phyloP scores from a whole-genome alignment of 495 filamentous ascomycete genomes.

The Schizothecium vesticola region DNA sequence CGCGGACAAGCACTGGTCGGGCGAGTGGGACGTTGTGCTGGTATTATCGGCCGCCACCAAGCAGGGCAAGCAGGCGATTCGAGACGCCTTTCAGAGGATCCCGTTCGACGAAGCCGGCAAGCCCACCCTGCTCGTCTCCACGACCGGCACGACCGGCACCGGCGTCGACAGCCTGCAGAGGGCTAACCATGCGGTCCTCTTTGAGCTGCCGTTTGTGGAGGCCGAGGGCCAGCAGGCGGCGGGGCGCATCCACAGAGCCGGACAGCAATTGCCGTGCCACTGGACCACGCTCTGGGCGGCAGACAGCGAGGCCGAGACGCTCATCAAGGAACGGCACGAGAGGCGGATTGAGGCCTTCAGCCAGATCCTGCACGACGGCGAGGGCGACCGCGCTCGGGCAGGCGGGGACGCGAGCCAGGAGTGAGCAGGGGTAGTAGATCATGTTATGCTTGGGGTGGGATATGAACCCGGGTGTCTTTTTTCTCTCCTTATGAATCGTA shows the following conservation, averaged over 20 bases:
- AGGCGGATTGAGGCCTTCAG: not conserved
- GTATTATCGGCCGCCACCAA: too few species aligned
- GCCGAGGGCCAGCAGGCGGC: not conserved
- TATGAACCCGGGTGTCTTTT: too few species aligned
- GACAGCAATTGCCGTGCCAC: not conserved
- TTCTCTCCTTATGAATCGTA: constrained; percentile 33
- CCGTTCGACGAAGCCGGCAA: not conserved
- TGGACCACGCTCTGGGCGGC: not conserved
- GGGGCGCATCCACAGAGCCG: not conserved
- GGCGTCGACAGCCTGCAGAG: not conserved
- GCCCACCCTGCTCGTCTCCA: not conserved
- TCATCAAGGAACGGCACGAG: not conserved
- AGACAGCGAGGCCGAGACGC: not conserved
- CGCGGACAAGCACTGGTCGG: not conserved
- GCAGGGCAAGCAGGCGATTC: too few species aligned
- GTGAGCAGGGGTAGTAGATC: too few species aligned
- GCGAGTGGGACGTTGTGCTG: not conserved
- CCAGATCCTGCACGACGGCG: not conserved
- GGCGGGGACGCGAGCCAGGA: too few species aligned
- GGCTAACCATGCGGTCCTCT: not conserved
- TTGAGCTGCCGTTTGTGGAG: not conserved
- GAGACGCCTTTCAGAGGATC: not conserved
- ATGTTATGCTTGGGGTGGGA: too few species aligned
- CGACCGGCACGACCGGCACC: not conserved
- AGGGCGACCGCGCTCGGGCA: too few species aligned